Conservation (phyloP, 2,329 filamentous ascomycete genomes). For the Cytospora leucostoma region DNA sequence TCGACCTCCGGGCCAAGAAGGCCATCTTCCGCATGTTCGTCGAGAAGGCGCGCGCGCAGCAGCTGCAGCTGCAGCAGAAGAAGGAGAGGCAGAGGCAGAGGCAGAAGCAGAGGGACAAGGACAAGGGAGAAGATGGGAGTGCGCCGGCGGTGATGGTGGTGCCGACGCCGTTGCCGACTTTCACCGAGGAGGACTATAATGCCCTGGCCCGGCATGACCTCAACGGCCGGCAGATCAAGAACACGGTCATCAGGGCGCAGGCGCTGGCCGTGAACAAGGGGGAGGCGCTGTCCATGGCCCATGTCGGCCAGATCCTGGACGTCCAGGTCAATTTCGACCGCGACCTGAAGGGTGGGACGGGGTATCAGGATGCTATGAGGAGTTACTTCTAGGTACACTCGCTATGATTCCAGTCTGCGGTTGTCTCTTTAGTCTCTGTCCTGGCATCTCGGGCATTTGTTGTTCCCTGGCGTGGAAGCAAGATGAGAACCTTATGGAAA, state of each 20-base stretch:
- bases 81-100: constrained; percentile 37
- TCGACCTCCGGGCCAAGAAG: constrained; percentile 71
- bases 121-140: not conserved
- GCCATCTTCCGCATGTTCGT: constrained; percentile 85
- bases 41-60: constrained; percentile 66
- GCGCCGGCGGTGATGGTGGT: not conserved
- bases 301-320: constrained; percentile 81
- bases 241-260: constrained; percentile 80
- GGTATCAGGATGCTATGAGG: constrained; percentile 82
- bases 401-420: not conserved
- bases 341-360: constrained; percentile 78
- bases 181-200: constrained; percentile 68
- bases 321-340: constrained; percentile 81
- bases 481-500: no score
- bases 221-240: constrained; percentile 77
- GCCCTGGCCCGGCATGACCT: constrained; percentile 66
- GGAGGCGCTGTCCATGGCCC: constrained; percentile 71
- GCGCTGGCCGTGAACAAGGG: constrained; percentile 77
- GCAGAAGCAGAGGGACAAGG: no score
- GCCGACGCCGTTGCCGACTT: constrained; percentile 41
- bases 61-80: constrained; percentile 53
- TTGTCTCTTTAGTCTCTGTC: no score
- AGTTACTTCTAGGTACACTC: constrained; percentile 62
- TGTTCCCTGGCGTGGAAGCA: no score
- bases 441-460: no score